phyloP scores from a whole-genome alignment of 306 rosid species.

The Quercus variabilis region DNA sequence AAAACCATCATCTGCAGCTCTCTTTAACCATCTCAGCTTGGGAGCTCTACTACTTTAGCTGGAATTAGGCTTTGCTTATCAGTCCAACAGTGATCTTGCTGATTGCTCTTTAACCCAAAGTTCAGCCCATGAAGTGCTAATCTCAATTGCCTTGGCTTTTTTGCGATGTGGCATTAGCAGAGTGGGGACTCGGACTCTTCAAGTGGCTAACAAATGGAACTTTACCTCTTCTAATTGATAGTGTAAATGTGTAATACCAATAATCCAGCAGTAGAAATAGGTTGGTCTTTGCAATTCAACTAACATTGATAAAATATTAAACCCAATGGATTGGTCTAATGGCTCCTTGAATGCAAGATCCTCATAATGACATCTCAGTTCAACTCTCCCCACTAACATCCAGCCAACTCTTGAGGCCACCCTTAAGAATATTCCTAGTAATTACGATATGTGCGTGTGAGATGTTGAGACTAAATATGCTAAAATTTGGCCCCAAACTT shows the following conservation, averaged over 20 bases:
- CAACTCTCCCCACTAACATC: no score
- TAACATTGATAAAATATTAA: background rate
- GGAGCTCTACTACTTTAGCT: background rate
- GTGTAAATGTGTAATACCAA: background rate
- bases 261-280: background rate
- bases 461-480: no score
- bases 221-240: background rate
- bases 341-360: no score
- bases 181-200: background rate
- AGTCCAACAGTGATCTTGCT: background rate
- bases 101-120: background rate
- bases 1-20: background rate
- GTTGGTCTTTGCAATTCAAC: background rate
- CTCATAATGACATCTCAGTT: no score
- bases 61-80: background rate
- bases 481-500: no score
- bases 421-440: no score
- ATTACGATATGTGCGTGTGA: no score
- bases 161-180: background rate
- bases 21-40: background rate
- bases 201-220: no score
- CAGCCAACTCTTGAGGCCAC: no score
- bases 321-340: no score
- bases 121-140: background rate
- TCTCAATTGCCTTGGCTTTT: background rate